Conservation (phyloP, 345 rosid species). For the Raphanus sativus region DNA sequence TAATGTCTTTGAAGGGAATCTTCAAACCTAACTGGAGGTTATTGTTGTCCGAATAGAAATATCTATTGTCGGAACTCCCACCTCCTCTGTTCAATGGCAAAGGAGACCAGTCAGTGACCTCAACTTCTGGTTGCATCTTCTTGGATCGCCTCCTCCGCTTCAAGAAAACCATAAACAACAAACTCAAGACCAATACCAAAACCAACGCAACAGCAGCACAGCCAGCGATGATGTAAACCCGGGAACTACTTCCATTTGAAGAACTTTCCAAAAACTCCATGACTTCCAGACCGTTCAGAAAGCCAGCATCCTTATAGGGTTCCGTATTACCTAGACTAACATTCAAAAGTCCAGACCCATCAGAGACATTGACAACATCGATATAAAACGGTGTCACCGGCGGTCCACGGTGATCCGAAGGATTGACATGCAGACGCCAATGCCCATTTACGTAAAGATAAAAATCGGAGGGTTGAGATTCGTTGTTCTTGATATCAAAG, state of each 20-base stretch:
- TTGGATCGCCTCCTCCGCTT: slow-evolving; percentile 19
- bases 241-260: slow-evolving; percentile 28
- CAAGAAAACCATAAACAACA: slow-evolving; percentile 30
- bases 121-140: slow-evolving; percentile 44
- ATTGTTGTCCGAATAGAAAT: slow-evolving; percentile 8
- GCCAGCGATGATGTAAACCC: slow-evolving; percentile 42
- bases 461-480: slow-evolving; percentile 6
- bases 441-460: slow-evolving; percentile 42
- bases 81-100: slow-evolving; percentile 47
- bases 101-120: slow-evolving; percentile 50
- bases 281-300: slow-evolving; percentile 70
- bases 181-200: slow-evolving; percentile 30
- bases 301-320: slow-evolving; percentile 32
- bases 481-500: slow-evolving; percentile 41
- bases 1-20: slow-evolving; percentile 22
- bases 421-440: slow-evolving; percentile 21
- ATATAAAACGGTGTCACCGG: slow-evolving; percentile 39
- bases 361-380: slow-evolving; percentile 52
- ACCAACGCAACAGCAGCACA: slow-evolving; percentile 42
- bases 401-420: fast-evolving
- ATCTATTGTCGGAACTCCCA: not conserved
- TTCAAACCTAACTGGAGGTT: slow-evolving; percentile 10
- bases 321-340: slow-evolving; percentile 38
- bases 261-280: slow-evolving; percentile 54
- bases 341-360: slow-evolving; percentile 53